These are phyloP conservation scores for Coniella vitis DNA, from an alignment of 2,329 filamentous ascomycete genomes.

Conservation along the genomic window DNA sequence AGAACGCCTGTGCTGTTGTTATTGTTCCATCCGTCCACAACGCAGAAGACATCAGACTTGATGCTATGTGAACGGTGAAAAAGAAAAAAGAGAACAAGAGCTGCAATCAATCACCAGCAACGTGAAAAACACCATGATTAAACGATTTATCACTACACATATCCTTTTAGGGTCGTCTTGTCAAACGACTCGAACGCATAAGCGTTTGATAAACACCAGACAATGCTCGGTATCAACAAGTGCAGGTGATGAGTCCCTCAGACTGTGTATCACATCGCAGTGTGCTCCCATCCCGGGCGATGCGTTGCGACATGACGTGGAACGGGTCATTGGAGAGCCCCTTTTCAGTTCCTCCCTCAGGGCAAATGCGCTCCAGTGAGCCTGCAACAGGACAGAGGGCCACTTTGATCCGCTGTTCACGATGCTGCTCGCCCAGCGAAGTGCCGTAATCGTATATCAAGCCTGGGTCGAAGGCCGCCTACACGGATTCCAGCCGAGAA, in stretches of 20 bases:
- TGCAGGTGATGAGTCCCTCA: slow-evolving; percentile 12
- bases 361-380: slow-evolving; percentile 55
- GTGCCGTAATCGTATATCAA: slow-evolving; percentile 59
- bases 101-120: slow-evolving; percentile 39
- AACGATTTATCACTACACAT: slow-evolving; percentile 56
- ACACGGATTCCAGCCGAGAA: slow-evolving; percentile 65
- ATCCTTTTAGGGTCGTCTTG: slow-evolving; percentile 54
- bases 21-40: slow-evolving; percentile 56
- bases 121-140: slow-evolving; percentile 55
- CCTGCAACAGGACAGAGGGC: slow-evolving; percentile 53
- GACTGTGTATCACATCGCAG: slow-evolving; percentile 15
- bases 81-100: not conserved
- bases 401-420: slow-evolving; percentile 62
- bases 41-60: slow-evolving; percentile 29
- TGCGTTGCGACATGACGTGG: slow-evolving; percentile 44
- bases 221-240: slow-evolving; percentile 34
- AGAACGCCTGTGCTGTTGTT: slow-evolving; percentile 60
- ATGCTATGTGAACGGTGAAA: not conserved
- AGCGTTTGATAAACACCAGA: slow-evolving; percentile 57
- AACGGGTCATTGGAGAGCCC: slow-evolving; percentile 48
- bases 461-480: slow-evolving; percentile 62
- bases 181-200: slow-evolving; percentile 69
- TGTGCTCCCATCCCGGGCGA: slow-evolving; percentile 52
- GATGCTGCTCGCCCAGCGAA: slow-evolving; percentile 63
- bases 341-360: slow-evolving; percentile 58